Evolutionary conservation across 2,329 filamentous ascomycete species (phyloP).

Genomic region (Fusarium bactridioides): DNA sequence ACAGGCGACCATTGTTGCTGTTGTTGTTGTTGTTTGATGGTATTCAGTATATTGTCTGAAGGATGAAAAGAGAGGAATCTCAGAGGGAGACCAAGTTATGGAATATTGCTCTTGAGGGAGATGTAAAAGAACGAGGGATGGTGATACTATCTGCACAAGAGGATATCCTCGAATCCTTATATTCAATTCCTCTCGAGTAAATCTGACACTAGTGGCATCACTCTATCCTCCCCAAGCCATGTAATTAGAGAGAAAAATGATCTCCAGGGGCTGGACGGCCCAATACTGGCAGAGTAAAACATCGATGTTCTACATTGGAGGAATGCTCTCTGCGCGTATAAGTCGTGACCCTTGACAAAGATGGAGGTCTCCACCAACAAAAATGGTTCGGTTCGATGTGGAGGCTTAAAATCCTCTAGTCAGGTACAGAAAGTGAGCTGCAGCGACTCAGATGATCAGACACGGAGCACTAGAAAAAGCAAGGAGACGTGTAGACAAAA

Average conservation of each 20-base stretch:
- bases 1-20: conserved; percentile 27
- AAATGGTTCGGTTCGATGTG: background rate
- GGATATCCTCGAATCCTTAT: conserved; percentile 33
- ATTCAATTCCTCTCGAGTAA: conserved; percentile 31
- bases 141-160: conserved; percentile 15
- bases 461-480: conserved; percentile 11
- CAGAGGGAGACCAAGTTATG: background rate
- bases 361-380: background rate
- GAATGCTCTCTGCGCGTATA: conserved; percentile 32
- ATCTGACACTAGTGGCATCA: conserved; percentile 4
- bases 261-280: conserved; percentile 29
- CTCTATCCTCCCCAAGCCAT: conserved; percentile 22
- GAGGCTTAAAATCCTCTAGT: conserved; percentile 7
- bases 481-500: conserved; percentile 6
- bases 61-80: conserved; percentile 3
- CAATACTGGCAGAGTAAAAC: conserved; percentile 19
- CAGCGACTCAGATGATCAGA: conserved; percentile 31
- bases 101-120: conserved; percentile 28
- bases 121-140: conserved; percentile 15
- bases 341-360: conserved; percentile 28
- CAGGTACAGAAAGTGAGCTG: conserved; percentile 13
- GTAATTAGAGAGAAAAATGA: conserved; percentile 14
- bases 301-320: conserved; percentile 26
- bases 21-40: background rate
- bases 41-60: conserved; percentile 12